phyloP scores from a whole-genome alignment of 2,329 filamentous ascomycete species.

The Sordariomycetes sp. region DNA sequence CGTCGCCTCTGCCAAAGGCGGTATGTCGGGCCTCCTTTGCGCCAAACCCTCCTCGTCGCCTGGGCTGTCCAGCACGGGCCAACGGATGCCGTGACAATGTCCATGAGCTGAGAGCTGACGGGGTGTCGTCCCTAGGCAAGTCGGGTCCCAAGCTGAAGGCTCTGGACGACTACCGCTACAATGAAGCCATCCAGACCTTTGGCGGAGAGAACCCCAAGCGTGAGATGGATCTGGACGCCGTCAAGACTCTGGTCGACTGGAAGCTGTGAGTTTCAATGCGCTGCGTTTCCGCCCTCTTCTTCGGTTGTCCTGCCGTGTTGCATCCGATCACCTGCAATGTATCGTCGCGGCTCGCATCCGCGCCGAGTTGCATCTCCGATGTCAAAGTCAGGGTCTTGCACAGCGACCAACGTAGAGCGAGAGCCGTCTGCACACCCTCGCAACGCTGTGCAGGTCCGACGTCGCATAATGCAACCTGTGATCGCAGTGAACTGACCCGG shows the following conservation, averaged over 20 bases:
- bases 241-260: constrained; percentile 57
- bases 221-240: constrained; percentile 44
- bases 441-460: too few relatives aligned
- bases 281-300: neutral
- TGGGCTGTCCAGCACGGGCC: neutral
- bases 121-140: constrained; percentile 26
- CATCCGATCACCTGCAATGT: neutral
- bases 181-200: constrained; percentile 39
- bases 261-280: constrained; percentile 47
- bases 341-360: neutral
- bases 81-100: neutral
- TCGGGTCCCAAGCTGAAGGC: constrained; percentile 39
- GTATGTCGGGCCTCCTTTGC: constrained; percentile 20
- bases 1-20: constrained; percentile 34
- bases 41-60: too few relatives aligned
- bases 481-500: too few relatives aligned
- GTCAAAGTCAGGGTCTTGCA: neutral
- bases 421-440: too few relatives aligned
- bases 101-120: neutral
- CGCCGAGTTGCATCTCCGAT: neutral
- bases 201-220: constrained; percentile 18
- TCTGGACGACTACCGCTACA: constrained; percentile 54
- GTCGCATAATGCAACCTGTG: too few relatives aligned
- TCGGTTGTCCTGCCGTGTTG: neutral
- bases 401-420: too few relatives aligned